These are phyloP conservation scores for Goffeauzyma gilvescens DNA, from an alignment of 768 basidiomycete species.

Conservation along the genomic window DNA sequence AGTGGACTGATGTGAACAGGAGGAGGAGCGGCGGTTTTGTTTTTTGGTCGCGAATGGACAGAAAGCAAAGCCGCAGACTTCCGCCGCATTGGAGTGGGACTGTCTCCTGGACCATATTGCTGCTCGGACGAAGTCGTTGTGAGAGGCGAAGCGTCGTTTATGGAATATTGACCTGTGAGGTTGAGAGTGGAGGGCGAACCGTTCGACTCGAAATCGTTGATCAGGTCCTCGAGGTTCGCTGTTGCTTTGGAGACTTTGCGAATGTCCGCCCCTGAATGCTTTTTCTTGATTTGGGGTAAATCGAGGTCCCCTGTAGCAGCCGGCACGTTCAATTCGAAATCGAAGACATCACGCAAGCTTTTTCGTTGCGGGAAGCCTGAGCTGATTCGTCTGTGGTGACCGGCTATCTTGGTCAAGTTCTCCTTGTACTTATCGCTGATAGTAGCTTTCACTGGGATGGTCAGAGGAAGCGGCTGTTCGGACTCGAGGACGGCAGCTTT, in stretches of 20 bases:
- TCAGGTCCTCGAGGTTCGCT: background rate
- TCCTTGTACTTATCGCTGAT: no score
- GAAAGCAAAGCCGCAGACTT: slow-evolving; percentile 13
- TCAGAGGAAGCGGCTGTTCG: background rate
- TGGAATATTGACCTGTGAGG: no score
- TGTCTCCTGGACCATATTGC: no score
- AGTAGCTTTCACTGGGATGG: no score
- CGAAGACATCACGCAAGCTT: slow-evolving; percentile 22
- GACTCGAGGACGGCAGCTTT: no score
- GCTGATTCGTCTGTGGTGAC: no score
- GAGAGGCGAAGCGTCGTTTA: no score
- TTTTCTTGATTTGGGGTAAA: slow-evolving; percentile 14
- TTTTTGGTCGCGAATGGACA: slow-evolving; percentile 8
- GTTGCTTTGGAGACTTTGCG: slow-evolving; percentile 7
- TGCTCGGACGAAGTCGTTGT: no score
- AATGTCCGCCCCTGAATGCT: slow-evolving; percentile 20
- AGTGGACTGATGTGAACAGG: slow-evolving; percentile 25
- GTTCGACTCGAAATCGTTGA: background rate
- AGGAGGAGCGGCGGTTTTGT: slow-evolving; percentile 5
- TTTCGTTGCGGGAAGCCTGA: slow-evolving; percentile 22
- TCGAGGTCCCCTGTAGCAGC: slow-evolving; percentile 24
- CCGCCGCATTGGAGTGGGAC: slow-evolving; percentile 25
- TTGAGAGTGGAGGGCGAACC: slow-evolving; percentile 1
- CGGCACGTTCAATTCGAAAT: no score
- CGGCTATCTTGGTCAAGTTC: no score